Percentiles rank a stretch among this genome's conserved stretches.
Conservation (phyloP, 495 filamentous ascomycete species). For the Astrothelium subdiscretum region DNA sequence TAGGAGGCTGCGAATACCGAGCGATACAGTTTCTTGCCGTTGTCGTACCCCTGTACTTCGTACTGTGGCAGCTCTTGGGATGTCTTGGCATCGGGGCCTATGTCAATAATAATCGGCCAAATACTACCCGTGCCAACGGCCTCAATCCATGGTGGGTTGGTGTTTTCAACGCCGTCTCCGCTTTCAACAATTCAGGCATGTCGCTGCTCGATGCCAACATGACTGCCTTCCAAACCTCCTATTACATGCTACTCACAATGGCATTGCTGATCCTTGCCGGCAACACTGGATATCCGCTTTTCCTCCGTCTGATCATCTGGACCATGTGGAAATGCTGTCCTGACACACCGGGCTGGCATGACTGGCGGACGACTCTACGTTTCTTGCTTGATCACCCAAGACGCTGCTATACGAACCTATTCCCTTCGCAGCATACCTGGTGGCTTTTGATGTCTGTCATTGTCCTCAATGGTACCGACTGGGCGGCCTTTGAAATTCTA, state of each 20-base stretch:
- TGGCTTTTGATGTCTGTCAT: conserved; percentile 66
- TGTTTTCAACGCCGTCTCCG: conserved; percentile 58
- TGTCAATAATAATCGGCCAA: conserved; percentile 48
- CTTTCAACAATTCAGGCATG: conserved; percentile 87
- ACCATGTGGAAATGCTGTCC: conserved; percentile 30
- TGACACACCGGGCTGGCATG: conserved; percentile 38
- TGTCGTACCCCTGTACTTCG: conserved; percentile 63
- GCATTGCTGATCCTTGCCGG: conserved; percentile 68
- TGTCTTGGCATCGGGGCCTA: conserved; percentile 62
- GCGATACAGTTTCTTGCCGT: conserved; percentile 60
- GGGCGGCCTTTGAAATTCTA: conserved; percentile 68
- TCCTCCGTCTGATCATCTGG: conserved; percentile 70
- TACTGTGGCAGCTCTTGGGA: conserved; percentile 60
- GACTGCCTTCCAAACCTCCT: conserved; percentile 49
- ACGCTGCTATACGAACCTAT: conserved; percentile 73
- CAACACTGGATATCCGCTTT: conserved; percentile 71
- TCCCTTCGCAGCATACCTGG: conserved; percentile 66
- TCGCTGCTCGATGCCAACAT: conserved; percentile 73
- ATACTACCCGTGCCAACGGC: conserved; percentile 51
- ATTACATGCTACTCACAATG: conserved; percentile 69
- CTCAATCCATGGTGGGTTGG: conserved; percentile 62
- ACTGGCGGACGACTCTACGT: conserved; percentile 52
- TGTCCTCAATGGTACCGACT: conserved; percentile 67
- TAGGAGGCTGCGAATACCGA: conserved; percentile 72
- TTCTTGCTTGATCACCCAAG: conserved; percentile 75